These are phyloP conservation scores for Cupressus sempervirens DNA, from an alignment of 75 land plant species.

Conservation along the genomic window DNA sequence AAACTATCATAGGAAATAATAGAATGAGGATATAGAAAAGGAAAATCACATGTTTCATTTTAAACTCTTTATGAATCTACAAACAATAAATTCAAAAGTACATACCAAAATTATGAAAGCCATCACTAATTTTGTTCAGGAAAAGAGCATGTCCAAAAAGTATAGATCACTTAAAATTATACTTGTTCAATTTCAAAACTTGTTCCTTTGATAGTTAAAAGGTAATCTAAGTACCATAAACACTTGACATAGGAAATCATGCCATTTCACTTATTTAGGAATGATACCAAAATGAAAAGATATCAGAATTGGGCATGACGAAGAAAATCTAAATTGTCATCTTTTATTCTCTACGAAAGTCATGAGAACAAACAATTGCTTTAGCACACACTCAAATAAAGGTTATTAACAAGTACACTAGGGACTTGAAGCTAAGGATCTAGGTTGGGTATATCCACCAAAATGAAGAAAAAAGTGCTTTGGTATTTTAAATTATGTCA, in stretches of 20 bases:
- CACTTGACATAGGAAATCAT: not conserved
- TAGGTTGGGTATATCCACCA: not conserved
- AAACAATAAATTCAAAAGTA: no score
- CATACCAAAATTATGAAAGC: not conserved
- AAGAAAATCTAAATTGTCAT: not conserved
- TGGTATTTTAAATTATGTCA: not conserved
- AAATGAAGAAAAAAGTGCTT: not conserved
- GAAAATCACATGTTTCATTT: not conserved
- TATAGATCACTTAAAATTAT: no score
- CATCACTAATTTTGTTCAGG: not conserved
- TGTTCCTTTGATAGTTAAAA: no score
- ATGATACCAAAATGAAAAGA: not conserved
- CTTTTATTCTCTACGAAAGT: no score
- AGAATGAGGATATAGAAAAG: not conserved
- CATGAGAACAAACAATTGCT: no score
- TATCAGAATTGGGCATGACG: not conserved
- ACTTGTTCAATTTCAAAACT: no score
- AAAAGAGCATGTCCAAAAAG: no score
- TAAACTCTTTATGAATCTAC: not conserved
- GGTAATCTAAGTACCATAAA: not conserved
- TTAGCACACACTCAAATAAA: no score
- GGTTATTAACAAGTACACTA: no score
- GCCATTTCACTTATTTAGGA: not conserved
- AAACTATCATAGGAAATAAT: not conserved
- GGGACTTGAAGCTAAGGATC: no score